A percentile compares a stretch with the other conserved stretches of the same genome.
Evolutionary conservation across 2,329 filamentous ascomycete genomes (phyloP).

Genomic region (Ophiocordyceps camponoti-saundersi): DNA sequence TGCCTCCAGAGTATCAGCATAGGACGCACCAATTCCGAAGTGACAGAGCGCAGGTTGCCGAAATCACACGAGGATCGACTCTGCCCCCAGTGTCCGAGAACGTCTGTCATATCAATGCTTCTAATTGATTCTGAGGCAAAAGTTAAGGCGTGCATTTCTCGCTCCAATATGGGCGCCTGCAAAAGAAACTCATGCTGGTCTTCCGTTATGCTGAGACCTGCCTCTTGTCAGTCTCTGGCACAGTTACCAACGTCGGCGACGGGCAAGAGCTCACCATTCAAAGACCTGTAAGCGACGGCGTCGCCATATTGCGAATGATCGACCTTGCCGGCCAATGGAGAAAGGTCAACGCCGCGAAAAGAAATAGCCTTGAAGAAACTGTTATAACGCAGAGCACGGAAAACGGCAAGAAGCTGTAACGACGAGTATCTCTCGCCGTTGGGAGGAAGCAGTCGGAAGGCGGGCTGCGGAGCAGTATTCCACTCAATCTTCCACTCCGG

Average conservation of each 20-base stretch:
- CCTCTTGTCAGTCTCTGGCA: slow-evolving; percentile 1
- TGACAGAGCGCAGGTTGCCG: slow-evolving; percentile 8
- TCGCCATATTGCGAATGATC: slow-evolving; percentile 28
- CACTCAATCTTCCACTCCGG: slow-evolving; percentile 34
- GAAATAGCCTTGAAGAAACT: slow-evolving; percentile 43
- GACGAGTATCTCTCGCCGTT: slow-evolving; percentile 23
- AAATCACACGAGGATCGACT: slow-evolving; percentile 9
- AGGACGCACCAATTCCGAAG: slow-evolving; percentile 26
- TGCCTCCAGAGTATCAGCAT: slow-evolving; percentile 32
- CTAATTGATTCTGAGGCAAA: slow-evolving; percentile 38
- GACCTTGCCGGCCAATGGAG: slow-evolving; percentile 17
- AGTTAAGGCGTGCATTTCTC: slow-evolving; percentile 37
- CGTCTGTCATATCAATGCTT: slow-evolving; percentile 34
- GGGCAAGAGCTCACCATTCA: slow-evolving; percentile 16
- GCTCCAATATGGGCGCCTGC: slow-evolving; percentile 32
- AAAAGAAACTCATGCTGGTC: slow-evolving; percentile 30
- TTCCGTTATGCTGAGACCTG: slow-evolving; percentile 28
- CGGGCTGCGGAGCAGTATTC: slow-evolving; percentile 25
- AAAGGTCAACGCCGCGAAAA: slow-evolving; percentile 33
- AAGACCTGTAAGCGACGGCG: slow-evolving; percentile 31
- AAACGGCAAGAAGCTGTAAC: slow-evolving; percentile 36
- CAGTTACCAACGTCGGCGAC: background rate
- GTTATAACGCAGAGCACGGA: slow-evolving; percentile 39
- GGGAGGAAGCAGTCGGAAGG: slow-evolving; percentile 33
- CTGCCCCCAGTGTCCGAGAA: slow-evolving; percentile 12